A percentile compares a stretch with the other conserved stretches of the same genome.
Evolutionary conservation across 2,329 filamentous ascomycete genomes (phyloP).

Genomic region (Cladophialophora chaetospira): DNA sequence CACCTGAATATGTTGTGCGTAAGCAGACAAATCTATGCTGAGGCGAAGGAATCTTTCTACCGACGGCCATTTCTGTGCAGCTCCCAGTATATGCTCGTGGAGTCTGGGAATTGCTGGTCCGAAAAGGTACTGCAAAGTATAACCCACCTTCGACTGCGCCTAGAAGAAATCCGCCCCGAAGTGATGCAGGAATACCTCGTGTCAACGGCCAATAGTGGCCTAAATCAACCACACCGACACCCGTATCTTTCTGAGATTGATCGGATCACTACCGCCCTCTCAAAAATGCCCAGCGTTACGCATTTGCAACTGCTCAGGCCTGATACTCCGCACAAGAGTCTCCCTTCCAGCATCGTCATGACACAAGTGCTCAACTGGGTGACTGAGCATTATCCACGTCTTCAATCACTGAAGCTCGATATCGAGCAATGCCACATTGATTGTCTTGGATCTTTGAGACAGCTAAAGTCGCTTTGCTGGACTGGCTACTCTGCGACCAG

Average conservation of each 20-base stretch:
- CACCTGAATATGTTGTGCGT: slow-evolving; percentile 21
- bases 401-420: slow-evolving; percentile 15
- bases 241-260: slow-evolving; percentile 24
- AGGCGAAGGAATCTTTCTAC: slow-evolving; percentile 26
- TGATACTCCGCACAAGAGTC: not conserved
- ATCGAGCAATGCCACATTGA: slow-evolving; percentile 16
- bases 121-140: slow-evolving; percentile 9
- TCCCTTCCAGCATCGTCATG: slow-evolving; percentile 14
- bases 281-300: slow-evolving; percentile 10
- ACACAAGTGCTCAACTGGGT: slow-evolving; percentile 14
- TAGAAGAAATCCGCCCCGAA: slow-evolving; percentile 16
- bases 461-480: slow-evolving; percentile 6
- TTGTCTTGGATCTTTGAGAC: slow-evolving; percentile 2
- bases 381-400: slow-evolving; percentile 4
- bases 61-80: slow-evolving; percentile 14
- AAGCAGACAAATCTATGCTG: slow-evolving; percentile 18
- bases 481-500: slow-evolving; percentile 20
- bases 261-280: slow-evolving; percentile 20
- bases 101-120: slow-evolving; percentile 10
- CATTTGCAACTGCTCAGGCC: slow-evolving; percentile 12
- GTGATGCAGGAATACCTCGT: slow-evolving; percentile 18
- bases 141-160: slow-evolving; percentile 13
- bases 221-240: slow-evolving; percentile 6
- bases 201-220: not conserved
- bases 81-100: slow-evolving; percentile 18